Conservation (phyloP, 768 basidiomycete species). For the Suillus alpinus region DNA sequence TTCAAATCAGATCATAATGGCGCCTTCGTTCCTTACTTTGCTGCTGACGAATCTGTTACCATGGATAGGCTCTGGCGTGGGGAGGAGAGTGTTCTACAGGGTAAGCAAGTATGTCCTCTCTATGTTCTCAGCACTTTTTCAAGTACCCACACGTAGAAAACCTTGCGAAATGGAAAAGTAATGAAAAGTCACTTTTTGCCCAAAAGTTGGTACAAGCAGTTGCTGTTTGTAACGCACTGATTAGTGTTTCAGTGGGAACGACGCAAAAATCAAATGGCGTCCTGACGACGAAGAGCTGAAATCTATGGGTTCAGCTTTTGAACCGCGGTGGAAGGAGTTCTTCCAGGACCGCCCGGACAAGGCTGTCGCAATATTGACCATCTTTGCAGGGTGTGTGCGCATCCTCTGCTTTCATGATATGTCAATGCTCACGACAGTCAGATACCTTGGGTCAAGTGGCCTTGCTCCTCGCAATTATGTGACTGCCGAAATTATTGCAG, state of each 20-base stretch:
- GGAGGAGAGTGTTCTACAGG: slow-evolving; percentile 33
- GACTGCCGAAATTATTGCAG: slow-evolving; percentile 27
- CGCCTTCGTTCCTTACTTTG: slow-evolving; percentile 31
- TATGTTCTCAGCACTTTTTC: background rate
- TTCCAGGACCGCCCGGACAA: slow-evolving; percentile 20
- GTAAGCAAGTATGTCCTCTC: slow-evolving; percentile 29
- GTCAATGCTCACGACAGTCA: background rate
- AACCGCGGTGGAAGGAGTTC: slow-evolving; percentile 17
- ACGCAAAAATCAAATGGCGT: slow-evolving; percentile 23
- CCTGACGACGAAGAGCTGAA: slow-evolving; percentile 19
- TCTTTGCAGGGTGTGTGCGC: slow-evolving; percentile 5
- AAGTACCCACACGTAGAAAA: slow-evolving; percentile 6
- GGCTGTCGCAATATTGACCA: slow-evolving; percentile 8
- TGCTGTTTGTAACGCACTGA: background rate
- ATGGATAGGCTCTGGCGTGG: slow-evolving; percentile 45
- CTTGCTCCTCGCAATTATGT: slow-evolving; percentile 17
- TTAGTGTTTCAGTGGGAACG: slow-evolving; percentile 11
- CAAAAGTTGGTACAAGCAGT: slow-evolving; percentile 42
- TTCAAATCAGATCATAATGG: slow-evolving; percentile 29
- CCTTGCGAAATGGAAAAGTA: slow-evolving; percentile 27
- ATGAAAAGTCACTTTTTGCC: slow-evolving; percentile 44
- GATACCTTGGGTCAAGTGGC: background rate
- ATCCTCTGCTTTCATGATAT: background rate
- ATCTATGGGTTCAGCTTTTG: slow-evolving; percentile 18
- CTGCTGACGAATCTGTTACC: slow-evolving; percentile 43